Conservation (phyloP, 805 yeast species). For the Spathaspora gorwiae region DNA sequence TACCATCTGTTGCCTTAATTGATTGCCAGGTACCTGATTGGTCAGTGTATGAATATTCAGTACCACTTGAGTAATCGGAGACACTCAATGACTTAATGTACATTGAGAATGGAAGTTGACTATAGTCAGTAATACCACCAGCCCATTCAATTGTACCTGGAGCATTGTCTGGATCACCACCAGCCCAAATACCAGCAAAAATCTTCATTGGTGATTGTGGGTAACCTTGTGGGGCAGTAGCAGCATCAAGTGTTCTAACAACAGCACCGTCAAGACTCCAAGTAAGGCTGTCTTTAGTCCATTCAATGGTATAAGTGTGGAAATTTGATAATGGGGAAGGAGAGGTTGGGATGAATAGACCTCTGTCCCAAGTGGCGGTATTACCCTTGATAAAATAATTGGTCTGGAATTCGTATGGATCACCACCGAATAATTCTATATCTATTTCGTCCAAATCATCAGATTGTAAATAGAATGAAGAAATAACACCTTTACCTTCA, state of each 20-base stretch:
- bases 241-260: slow-evolving; percentile 59
- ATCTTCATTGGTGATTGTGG: slow-evolving; percentile 90
- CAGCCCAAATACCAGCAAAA: slow-evolving; percentile 73
- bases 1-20: slow-evolving; percentile 53
- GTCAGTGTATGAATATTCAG: slow-evolving; percentile 51
- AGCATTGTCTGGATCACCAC: slow-evolving; percentile 65
- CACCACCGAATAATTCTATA: slow-evolving; percentile 83
- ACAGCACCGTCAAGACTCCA: slow-evolving; percentile 72
- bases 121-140: slow-evolving; percentile 67
- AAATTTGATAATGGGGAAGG: slow-evolving; percentile 51
- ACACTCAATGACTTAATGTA: slow-evolving; percentile 54
- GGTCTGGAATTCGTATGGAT: slow-evolving; percentile 67
- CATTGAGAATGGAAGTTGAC: slow-evolving; percentile 67
- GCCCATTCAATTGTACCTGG: slow-evolving; percentile 80
- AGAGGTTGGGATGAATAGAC: slow-evolving; percentile 58
- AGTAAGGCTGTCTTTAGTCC: slow-evolving; percentile 61
- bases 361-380: slow-evolving; percentile 74
- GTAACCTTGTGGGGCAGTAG: slow-evolving; percentile 56
- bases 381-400: slow-evolving; percentile 81
- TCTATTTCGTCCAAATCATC: slow-evolving; percentile 91
- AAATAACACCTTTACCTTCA: slow-evolving; percentile 71
- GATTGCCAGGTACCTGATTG: slow-evolving; percentile 57
- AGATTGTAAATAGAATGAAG: slow-evolving; percentile 73
- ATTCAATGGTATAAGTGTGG: slow-evolving; percentile 81
- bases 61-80: slow-evolving; percentile 67